phyloP scores from a whole-genome alignment of 108 stramenopile genomes.

The Pseudonitzschia pungens region DNA sequence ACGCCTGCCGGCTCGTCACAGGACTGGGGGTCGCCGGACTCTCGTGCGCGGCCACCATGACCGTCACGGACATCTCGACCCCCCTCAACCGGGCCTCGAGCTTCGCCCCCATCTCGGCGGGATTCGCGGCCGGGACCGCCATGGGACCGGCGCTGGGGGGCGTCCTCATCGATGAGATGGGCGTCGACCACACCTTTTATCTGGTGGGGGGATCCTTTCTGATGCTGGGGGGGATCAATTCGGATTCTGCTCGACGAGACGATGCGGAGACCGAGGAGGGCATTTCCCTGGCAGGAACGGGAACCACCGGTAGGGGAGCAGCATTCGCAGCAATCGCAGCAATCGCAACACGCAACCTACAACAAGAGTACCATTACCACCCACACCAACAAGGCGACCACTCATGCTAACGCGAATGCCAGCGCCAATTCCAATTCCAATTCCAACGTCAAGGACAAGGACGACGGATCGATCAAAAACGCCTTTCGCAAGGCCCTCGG shows the following conservation, averaged over 20 bases:
- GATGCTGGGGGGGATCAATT: conserved; percentile 58
- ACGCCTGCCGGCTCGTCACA: conserved; percentile 68
- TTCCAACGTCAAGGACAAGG: neutral
- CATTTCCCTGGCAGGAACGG: conserved; percentile 11
- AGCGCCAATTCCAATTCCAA: neutral
- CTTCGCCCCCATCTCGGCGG: conserved; percentile 80
- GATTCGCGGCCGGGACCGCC: conserved; percentile 85
- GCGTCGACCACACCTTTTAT: conserved; percentile 72
- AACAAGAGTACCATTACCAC: too few relatives aligned
- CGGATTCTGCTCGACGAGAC: conserved; percentile 66
- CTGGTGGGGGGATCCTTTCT: conserved; percentile 66
- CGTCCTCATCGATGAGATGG: conserved; percentile 64
- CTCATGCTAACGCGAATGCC: neutral
- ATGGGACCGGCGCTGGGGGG: conserved; percentile 89
- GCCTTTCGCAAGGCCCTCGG: conserved; percentile 59
- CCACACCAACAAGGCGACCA: neutral
- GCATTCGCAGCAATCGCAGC: conserved; percentile 23
- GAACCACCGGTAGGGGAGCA: too few relatives aligned
- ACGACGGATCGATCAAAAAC: conserved; percentile 24
- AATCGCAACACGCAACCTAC: conserved; percentile 16
- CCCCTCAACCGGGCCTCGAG: conserved; percentile 77
- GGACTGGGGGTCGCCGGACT: conserved; percentile 80
- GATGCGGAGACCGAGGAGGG: conserved; percentile 50
- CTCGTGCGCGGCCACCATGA: conserved; percentile 73
- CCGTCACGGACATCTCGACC: conserved; percentile 82